Conservation (phyloP, 345 rosid genomes). For the Pugionium cornutum region DNA sequence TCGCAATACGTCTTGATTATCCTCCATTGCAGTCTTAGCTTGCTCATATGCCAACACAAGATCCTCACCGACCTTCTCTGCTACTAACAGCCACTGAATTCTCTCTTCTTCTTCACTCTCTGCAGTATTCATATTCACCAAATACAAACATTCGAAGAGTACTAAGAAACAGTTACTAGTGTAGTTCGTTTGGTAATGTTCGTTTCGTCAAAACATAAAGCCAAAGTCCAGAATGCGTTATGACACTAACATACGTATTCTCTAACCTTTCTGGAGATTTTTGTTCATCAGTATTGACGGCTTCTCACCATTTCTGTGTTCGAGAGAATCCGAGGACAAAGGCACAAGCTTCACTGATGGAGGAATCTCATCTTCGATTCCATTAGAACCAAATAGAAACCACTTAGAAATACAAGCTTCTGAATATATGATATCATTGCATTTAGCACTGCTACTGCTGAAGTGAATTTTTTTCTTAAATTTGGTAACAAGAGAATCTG, state of each 20-base stretch:
- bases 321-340: conserved; percentile 40
- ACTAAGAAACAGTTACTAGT: neutral
- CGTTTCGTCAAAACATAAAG: too few species aligned
- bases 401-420: conserved; percentile 43
- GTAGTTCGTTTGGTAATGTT: too few species aligned
- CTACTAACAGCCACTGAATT: conserved; percentile 47
- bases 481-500: conserved; percentile 38
- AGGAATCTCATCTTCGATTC: conserved; percentile 38
- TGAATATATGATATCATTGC: conserved; percentile 43
- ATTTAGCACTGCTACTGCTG: conserved; percentile 15
- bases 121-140: conserved; percentile 28
- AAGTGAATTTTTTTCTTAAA: conserved; percentile 43
- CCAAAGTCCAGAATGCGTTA: too few species aligned
- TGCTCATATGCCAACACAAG: conserved; percentile 47
- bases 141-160: neutral
- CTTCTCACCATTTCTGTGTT: conserved; percentile 39
- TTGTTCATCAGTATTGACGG: conserved; percentile 45
- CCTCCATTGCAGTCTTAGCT: conserved; percentile 38
- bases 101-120: conserved; percentile 30
- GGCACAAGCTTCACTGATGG: conserved; percentile 41
- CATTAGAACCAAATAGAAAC: conserved; percentile 51
- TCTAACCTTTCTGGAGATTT: conserved; percentile 17
- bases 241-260: neutral
- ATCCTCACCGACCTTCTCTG: conserved; percentile 53
- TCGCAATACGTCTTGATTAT: conserved; percentile 31